Evolutionary conservation across 768 basidiomycete genomes (phyloP).

Genomic region (Boletellus ananas): DNA sequence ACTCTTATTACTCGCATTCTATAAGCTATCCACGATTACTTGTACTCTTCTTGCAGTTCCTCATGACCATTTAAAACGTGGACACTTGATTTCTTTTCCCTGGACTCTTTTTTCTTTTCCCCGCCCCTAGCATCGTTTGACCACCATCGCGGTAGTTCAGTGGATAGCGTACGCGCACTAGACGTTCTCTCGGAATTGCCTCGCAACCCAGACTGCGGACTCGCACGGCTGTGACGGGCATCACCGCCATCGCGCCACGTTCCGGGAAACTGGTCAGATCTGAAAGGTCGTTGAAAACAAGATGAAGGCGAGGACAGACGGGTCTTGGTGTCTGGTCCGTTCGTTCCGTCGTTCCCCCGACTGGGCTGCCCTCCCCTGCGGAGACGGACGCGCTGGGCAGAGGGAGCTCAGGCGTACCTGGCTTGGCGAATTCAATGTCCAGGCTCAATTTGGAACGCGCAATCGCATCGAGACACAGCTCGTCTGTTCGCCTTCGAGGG

Average conservation of each 20-base stretch:
- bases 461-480: background rate
- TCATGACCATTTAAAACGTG: slow-evolving; percentile 1
- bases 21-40: slow-evolving; percentile 28
- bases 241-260: slow-evolving; percentile 23
- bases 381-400: too few species aligned
- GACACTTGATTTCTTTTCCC: slow-evolving; percentile 7
- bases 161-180: slow-evolving; percentile 22
- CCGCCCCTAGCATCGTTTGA: slow-evolving; percentile 8
- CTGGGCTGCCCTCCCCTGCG: too few species aligned
- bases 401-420: slow-evolving; percentile 6
- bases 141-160: slow-evolving; percentile 10
- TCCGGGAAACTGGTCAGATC: slow-evolving; percentile 21
- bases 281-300: background rate
- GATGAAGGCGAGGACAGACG: background rate
- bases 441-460: slow-evolving; percentile 27
- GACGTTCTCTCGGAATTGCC: slow-evolving; percentile 3
- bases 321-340: too few species aligned
- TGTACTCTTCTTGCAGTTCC: slow-evolving; percentile 22
- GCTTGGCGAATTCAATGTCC: slow-evolving; percentile 14
- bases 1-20: slow-evolving; percentile 25
- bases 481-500: slow-evolving; percentile 1
- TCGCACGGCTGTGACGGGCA: background rate
- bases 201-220: background rate
- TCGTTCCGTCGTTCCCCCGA: background rate
- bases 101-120: slow-evolving; percentile 9